phyloP scores from a whole-genome alignment of 2,329 filamentous ascomycete species.

The Neurospora sp. region DNA sequence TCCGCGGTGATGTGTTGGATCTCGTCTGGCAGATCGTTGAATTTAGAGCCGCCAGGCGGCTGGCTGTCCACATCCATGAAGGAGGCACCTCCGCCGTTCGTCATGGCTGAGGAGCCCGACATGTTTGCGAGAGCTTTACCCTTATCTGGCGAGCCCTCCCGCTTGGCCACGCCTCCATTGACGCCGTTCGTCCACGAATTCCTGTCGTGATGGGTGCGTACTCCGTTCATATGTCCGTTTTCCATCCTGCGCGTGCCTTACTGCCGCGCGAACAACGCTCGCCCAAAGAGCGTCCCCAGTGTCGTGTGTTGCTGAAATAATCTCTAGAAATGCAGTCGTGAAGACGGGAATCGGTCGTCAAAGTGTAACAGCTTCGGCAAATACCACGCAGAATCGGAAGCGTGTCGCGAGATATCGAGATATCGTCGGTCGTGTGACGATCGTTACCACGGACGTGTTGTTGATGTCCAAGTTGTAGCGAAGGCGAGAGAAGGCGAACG shows the following conservation, averaged over 20 bases:
- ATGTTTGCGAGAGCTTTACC: constrained; percentile 18
- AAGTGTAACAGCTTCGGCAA: background rate
- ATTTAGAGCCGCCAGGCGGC: constrained; percentile 25
- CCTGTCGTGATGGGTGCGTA: constrained; percentile 47
- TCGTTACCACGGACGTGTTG: constrained; percentile 3
- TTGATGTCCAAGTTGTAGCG: constrained; percentile 1
- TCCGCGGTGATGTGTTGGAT: constrained; percentile 64
- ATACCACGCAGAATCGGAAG: background rate
- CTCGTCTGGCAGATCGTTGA: constrained; percentile 52
- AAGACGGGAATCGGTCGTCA: background rate
- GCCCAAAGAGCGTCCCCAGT: constrained; percentile 1
- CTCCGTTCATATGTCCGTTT: constrained; percentile 39
- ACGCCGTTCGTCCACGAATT: constrained; percentile 33
- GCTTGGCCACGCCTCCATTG: constrained; percentile 28
- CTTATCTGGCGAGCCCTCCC: constrained; percentile 24
- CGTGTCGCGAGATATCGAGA: background rate
- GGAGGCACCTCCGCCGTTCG: constrained; percentile 21
- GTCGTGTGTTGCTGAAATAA: background rate
- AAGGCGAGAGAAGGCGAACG: background rate
- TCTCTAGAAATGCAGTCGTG: background rate
- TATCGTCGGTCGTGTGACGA: background rate
- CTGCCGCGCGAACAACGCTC: constrained; percentile 6
- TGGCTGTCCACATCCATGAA: constrained; percentile 15
- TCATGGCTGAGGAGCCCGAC: constrained; percentile 18
- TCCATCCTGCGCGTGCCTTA: constrained; percentile 19